Percentiles rank a stretch among this genome's conserved stretches.
phyloP scores from a whole-genome alignment of 176 grass and related monocot species.

The Pontederia crassipes region DNA sequence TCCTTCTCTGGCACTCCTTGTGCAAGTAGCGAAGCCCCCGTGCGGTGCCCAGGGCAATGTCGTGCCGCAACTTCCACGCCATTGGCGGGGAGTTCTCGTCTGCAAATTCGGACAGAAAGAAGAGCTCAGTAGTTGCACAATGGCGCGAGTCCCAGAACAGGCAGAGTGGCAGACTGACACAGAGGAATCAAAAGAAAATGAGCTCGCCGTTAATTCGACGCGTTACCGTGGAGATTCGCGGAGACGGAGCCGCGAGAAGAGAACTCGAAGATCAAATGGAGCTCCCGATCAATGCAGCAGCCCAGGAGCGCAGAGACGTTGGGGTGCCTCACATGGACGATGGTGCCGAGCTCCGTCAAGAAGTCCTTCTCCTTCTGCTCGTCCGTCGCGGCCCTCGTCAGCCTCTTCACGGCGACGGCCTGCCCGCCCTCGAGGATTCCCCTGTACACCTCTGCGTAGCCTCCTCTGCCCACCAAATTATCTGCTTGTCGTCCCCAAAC shows the following conservation, averaged over 20 bases:
- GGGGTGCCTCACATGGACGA: constrained; percentile 15
- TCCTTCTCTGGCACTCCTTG: constrained; percentile 18
- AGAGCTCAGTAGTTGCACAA: neutral
- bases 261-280: constrained; percentile 18
- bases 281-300: constrained; percentile 15
- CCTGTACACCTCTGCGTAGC: constrained; percentile 19
- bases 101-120: neutral
- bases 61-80: constrained; percentile 11
- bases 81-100: constrained; percentile 11
- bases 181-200: no score
- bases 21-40: constrained; percentile 14
- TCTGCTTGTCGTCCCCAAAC: neutral
- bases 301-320: constrained; percentile 16
- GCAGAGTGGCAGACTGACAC: no score
- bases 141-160: no score
- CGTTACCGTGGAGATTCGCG: constrained; percentile 14
- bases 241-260: constrained; percentile 17
- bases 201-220: neutral
- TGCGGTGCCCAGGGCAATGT: constrained; percentile 5
- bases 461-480: constrained; percentile 16
- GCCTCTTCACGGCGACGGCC: constrained; percentile 18
- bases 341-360: constrained; percentile 15
- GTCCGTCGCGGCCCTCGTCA: constrained; percentile 10
- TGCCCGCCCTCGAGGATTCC: constrained; percentile 13
- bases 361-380: constrained; percentile 22